A percentile compares a stretch with the other conserved stretches of the same genome.
Conservation (phyloP, 2,329 filamentous ascomycete genomes). For the Exophiala calicioides region DNA sequence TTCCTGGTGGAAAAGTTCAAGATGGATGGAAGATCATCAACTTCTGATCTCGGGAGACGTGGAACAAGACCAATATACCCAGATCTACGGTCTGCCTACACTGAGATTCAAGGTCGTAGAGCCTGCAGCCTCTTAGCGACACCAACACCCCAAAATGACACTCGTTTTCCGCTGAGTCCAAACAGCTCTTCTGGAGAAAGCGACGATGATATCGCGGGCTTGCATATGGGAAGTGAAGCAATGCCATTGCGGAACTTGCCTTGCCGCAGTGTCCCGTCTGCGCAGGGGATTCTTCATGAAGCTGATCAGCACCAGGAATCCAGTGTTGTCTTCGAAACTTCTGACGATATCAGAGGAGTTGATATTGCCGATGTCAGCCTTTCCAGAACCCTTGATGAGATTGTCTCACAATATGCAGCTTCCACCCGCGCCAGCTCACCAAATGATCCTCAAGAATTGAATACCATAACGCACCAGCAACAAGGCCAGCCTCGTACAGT, state of each 20-base stretch:
- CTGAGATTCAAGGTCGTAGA: conserved; percentile 19
- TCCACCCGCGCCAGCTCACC: background rate
- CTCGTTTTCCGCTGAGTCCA: conserved; percentile 20
- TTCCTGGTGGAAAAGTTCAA: conserved; percentile 9
- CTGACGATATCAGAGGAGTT: conserved; percentile 1
- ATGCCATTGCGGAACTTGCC: conserved; percentile 14
- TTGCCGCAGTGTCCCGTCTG: conserved; percentile 16
- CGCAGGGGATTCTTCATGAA: conserved; percentile 17
- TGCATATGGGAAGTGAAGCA: conserved; percentile 2
- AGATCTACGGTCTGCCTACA: conserved; percentile 21
- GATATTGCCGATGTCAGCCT: background rate
- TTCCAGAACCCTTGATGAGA: conserved; percentile 21
- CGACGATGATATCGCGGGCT: conserved; percentile 1
- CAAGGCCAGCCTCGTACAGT: background rate
- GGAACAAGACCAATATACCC: conserved; percentile 19
- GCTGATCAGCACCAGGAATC: conserved; percentile 23
- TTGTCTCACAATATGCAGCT: conserved; percentile 25
- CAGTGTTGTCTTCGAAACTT: conserved; percentile 22
- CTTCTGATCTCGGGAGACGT: conserved; percentile 2
- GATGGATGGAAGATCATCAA: conserved; percentile 2
- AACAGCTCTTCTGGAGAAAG: conserved; percentile 20
- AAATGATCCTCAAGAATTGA: background rate
- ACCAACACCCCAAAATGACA: conserved; percentile 3
- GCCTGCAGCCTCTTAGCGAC: conserved; percentile 6
- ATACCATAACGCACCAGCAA: background rate